Evolutionary conservation across 208 protist species (phyloP).

Genomic region (Crithidia thermophila): DNA sequence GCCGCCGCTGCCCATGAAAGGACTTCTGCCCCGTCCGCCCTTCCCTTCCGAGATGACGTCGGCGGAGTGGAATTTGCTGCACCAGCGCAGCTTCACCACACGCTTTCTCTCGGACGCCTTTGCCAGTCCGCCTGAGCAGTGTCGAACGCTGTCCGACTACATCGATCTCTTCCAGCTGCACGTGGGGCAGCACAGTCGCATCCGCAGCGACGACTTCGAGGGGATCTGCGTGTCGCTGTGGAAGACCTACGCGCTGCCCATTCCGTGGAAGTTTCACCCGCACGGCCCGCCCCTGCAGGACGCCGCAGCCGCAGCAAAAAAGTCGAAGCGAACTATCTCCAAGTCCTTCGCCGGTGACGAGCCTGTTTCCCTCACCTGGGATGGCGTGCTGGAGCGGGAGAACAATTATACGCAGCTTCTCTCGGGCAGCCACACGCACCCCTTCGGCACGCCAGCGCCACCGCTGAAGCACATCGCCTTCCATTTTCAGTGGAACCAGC

Average conservation of each 20-base stretch:
- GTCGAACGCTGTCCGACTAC: slow-evolving; percentile 50
- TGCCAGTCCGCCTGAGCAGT: slow-evolving; percentile 39
- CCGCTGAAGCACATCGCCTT: slow-evolving; percentile 60
- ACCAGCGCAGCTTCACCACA: slow-evolving; percentile 47
- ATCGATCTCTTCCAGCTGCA: slow-evolving; percentile 80
- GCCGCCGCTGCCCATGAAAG: slow-evolving; percentile 33
- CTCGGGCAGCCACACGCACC: slow-evolving; percentile 49
- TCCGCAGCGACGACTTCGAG: slow-evolving; percentile 52
- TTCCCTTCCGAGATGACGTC: slow-evolving; percentile 10
- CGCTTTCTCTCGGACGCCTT: slow-evolving; percentile 56
- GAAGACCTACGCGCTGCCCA: slow-evolving; percentile 47
- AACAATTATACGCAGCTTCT: slow-evolving; percentile 49
- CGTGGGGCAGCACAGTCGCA: slow-evolving; percentile 66
- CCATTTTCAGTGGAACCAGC: slow-evolving; percentile 71
- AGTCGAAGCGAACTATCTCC: neutral
- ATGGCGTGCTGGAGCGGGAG: slow-evolving; percentile 49
- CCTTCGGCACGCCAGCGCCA: slow-evolving; percentile 56
- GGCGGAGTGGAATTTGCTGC: slow-evolving; percentile 37
- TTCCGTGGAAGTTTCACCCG: slow-evolving; percentile 60
- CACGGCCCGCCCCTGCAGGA: slow-evolving; percentile 5
- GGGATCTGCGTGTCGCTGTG: slow-evolving; percentile 77
- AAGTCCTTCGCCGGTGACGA: neutral
- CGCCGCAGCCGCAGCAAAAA: neutral
- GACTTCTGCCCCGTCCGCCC: neutral
- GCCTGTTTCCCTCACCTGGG: slow-evolving; percentile 40